phyloP scores from a whole-genome alignment of 2,329 filamentous ascomycete species.

The Cadophora sp. region DNA sequence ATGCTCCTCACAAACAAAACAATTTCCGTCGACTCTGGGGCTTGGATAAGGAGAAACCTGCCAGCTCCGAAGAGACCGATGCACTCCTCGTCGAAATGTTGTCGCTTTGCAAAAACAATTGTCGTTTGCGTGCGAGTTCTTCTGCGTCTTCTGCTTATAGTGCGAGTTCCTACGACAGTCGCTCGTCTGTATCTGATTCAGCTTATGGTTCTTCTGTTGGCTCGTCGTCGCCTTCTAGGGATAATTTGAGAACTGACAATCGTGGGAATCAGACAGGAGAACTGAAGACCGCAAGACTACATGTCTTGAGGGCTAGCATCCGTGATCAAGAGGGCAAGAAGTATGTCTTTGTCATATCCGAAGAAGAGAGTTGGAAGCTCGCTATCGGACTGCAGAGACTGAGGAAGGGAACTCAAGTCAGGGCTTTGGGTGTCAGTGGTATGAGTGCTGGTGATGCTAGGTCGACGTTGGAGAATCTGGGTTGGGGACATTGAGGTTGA shows the following conservation, averaged over 20 bases:
- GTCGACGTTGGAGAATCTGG: conserved; percentile 63
- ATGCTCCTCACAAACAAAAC: conserved; percentile 36
- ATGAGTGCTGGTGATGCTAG: conserved; percentile 62
- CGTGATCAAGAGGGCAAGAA: conserved; percentile 71
- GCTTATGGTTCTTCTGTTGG: conserved; percentile 43
- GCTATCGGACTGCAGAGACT: conserved; percentile 66
- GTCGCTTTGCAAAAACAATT: conserved; percentile 69
- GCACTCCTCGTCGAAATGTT: conserved; percentile 68
- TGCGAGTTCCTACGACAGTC: conserved; percentile 39
- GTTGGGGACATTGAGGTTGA: conserved; percentile 47
- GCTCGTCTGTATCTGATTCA: conserved; percentile 41
- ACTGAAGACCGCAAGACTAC: conserved; percentile 61
- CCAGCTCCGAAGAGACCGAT: conserved; percentile 69
- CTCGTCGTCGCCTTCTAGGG: conserved; percentile 36
- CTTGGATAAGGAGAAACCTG: conserved; percentile 49
- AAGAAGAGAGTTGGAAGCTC: conserved; percentile 74
- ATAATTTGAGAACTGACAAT: conserved; percentile 37
- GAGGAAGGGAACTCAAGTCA: conserved; percentile 64
- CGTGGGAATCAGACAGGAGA: conserved; percentile 55
- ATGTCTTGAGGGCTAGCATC: conserved; percentile 68
- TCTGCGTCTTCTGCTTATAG: conserved; percentile 45
- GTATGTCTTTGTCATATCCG: conserved; percentile 68
- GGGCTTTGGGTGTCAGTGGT: conserved; percentile 63
- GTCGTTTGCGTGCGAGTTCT: conserved; percentile 57
- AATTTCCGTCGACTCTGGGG: conserved; percentile 45